Evolutionary conservation across 495 filamentous ascomycete genomes (phyloP).

Genomic region (Aspergillus indologenus): DNA sequence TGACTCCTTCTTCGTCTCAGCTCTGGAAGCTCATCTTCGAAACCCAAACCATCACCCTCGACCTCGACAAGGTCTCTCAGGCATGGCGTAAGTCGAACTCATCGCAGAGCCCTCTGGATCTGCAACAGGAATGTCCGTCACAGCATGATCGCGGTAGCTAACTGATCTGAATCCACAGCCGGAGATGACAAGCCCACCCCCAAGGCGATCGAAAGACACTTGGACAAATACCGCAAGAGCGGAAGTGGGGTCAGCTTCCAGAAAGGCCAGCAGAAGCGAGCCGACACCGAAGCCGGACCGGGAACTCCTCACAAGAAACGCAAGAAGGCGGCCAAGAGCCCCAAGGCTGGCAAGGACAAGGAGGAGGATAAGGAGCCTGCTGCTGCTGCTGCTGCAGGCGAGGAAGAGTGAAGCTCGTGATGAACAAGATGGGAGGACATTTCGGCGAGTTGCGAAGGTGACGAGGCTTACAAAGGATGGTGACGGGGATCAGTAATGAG

Average conservation of each 20-base stretch:
- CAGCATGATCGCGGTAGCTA: too few relatives aligned
- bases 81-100: constrained; percentile 1
- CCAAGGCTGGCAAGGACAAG: background rate
- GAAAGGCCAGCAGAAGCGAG: background rate
- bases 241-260: background rate
- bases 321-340: background rate
- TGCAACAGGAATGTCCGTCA: background rate
- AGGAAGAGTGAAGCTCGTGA: background rate
- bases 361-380: background rate
- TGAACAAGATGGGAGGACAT: background rate
- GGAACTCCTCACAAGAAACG: background rate
- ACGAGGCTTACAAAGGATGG: background rate
- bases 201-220: background rate
- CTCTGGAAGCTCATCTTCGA: constrained; percentile 2
- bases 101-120: background rate
- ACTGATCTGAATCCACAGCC: background rate
- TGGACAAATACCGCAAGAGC: background rate
- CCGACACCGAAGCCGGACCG: background rate
- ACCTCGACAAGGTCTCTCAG: background rate
- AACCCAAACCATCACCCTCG: background rate
- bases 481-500: background rate
- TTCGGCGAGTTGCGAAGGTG: background rate
- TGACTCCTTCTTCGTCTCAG: background rate
- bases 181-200: background rate
- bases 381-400: background rate